A percentile compares a stretch with the other conserved stretches of the same genome.
Evolutionary conservation across 495 filamentous ascomycete species (phyloP).

Genomic region (Alectoria sarmentosa): DNA sequence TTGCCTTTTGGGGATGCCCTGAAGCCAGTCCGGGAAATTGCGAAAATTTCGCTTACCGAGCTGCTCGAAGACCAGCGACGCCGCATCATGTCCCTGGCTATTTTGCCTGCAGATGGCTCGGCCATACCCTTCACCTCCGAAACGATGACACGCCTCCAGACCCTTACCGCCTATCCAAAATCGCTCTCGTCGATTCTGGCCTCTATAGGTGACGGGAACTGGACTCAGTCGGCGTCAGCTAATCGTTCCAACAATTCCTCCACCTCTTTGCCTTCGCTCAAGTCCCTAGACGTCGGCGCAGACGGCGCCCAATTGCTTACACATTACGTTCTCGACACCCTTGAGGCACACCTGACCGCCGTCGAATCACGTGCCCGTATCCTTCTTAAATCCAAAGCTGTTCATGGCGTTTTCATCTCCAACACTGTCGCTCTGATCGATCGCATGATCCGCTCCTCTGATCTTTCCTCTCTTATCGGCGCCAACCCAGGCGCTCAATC

Average conservation of each 20-base stretch:
- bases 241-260: constrained; percentile 44
- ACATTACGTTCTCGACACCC: constrained; percentile 77
- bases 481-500: constrained; percentile 45
- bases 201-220: constrained; percentile 87
- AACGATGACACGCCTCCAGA: constrained; percentile 79
- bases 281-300: constrained; percentile 79
- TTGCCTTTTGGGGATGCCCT: constrained; percentile 73
- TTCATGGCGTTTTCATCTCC: constrained; percentile 82
- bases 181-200: constrained; percentile 85
- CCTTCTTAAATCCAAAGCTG: constrained; percentile 68
- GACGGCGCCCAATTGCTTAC: constrained; percentile 84
- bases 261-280: constrained; percentile 61
- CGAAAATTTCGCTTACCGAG: constrained; percentile 74
- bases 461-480: constrained; percentile 67
- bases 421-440: constrained; percentile 86
- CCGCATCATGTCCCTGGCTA: constrained; percentile 50
- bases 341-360: constrained; percentile 68
- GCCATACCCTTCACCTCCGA: constrained; percentile 71
- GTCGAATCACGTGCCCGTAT: constrained; percentile 71
- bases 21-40: constrained; percentile 85
- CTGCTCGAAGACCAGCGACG: constrained; percentile 82
- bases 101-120: constrained; percentile 73
- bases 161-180: constrained; percentile 79
- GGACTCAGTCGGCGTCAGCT: constrained; percentile 49
- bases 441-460: constrained; percentile 74